Percentiles rank a stretch among this genome's conserved stretches.
Evolutionary conservation across 1,139 yeast species (phyloP).

Genomic region (Citeromyces hawaiiensis): DNA sequence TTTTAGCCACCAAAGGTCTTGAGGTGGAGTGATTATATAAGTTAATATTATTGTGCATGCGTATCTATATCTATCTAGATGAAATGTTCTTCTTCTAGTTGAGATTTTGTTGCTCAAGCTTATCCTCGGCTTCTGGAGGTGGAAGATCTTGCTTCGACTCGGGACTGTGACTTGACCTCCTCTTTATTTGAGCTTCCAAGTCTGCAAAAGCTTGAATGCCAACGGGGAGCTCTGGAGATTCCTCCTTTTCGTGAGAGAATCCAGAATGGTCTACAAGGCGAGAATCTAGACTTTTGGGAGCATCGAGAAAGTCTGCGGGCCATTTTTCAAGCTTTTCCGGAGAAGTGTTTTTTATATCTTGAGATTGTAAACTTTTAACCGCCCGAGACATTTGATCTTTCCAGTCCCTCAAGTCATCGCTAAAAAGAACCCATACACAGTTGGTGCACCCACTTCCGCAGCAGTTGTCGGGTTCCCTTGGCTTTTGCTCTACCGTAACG

Average conservation of each 20-base stretch:
- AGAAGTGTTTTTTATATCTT: slow-evolving; percentile 18
- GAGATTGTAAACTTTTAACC: slow-evolving; percentile 27
- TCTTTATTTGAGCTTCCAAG: slow-evolving; percentile 56
- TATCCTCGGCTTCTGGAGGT: slow-evolving; percentile 2
- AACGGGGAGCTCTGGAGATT: slow-evolving; percentile 61
- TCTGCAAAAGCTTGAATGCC: slow-evolving; percentile 75
- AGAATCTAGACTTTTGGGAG: slow-evolving; percentile 27
- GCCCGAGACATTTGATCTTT: slow-evolving; percentile 46
- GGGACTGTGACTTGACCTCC: slow-evolving; percentile 12
- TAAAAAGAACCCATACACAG: slow-evolving; percentile 91
- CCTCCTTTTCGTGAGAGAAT: slow-evolving; percentile 14
- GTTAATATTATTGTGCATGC: not conserved
- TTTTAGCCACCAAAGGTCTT: slow-evolving; percentile 44
- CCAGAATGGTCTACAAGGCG: slow-evolving; percentile 25
- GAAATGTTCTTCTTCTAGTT: too few relatives aligned
- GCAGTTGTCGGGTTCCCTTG: slow-evolving; percentile 87
- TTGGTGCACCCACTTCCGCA: slow-evolving; percentile 96
- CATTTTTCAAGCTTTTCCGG: slow-evolving; percentile 23
- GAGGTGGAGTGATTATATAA: slow-evolving; percentile 25
- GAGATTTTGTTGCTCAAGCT: slow-evolving; percentile 1
- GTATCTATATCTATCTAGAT: not conserved
- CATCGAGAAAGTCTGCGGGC: slow-evolving; percentile 78
- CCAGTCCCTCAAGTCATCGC: slow-evolving; percentile 85
- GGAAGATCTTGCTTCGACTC: not conserved
- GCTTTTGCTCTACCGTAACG: slow-evolving; percentile 62